Evolutionary conservation across 2,329 filamentous ascomycete genomes (phyloP), one percentile per base, ranked within the genome.

Genomic region (Botrytis sinoallii): DNA sequence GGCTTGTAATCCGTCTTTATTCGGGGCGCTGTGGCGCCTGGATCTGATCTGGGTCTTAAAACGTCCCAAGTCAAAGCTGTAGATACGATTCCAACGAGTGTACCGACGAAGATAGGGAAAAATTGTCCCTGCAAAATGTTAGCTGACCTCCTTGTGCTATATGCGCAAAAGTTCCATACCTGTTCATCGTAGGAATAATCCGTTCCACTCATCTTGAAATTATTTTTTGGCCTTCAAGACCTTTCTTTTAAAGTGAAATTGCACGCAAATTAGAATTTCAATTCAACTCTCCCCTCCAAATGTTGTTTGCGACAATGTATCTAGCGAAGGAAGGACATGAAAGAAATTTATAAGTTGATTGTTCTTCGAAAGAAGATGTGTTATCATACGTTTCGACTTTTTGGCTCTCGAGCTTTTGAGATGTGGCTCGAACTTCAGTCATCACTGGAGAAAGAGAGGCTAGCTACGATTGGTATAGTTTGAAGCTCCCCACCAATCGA

Each of bases 171-270:
- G 55, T 32, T 66, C 32, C 83, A 77, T 82, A 92, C 92, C 89
- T 96, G 90, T 82, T 97, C 93, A 88, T 99, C 96, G 86, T 99
- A 99, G 81, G 93, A 97, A 88, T 99, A 99, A 84, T 98, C 95
- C 81, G 93, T 81, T 69, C 80, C 79, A 76, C 80, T 81, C 81
- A 82, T 81, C 72, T 76, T 81, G 79, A 77, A 48, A 29, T 52
- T 71, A 55, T 75, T 69, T 75, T 68, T 75, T 32, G 75, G 78
- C 76, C 78, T 75, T 52, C 46, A 73, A 73, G 77, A 78, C 78
- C 77, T 70, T 65, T 57, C 59, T 72, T 57, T 32, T 38, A n/a
- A 38, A 66, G 55, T 60, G 40, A 63, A 72, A 74, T 76, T 78
- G 78, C 75, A 76, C 77, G 75, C 78, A 78, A 76, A 70, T 66